phyloP scores from a whole-genome alignment of 2,329 filamentous ascomycete species.

The Aspergillus sp. region DNA sequence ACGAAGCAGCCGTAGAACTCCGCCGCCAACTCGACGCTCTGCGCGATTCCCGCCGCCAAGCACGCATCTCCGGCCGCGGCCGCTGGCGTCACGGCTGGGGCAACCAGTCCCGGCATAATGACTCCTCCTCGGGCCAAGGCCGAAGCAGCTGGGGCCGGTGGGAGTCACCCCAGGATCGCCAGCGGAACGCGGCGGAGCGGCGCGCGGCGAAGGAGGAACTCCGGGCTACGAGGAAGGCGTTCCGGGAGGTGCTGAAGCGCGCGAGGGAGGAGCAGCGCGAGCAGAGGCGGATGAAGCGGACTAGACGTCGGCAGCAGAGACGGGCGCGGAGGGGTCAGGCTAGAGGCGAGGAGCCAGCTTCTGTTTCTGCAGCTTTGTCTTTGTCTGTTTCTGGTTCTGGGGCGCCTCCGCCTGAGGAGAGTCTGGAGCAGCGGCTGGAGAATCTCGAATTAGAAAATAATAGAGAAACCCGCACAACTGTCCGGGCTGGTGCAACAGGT shows the following conservation, averaged over 20 bases:
- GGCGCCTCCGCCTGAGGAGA: slow-evolving; percentile 5
- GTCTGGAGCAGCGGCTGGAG: slow-evolving; percentile 22
- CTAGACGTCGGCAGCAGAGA: slow-evolving; percentile 23
- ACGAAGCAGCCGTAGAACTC: slow-evolving; percentile 37
- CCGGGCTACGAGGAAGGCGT: slow-evolving; percentile 37
- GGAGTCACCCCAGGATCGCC: slow-evolving; percentile 37
- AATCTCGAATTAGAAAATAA: slow-evolving; percentile 21
- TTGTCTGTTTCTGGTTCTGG: not conserved
- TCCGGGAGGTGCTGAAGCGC: slow-evolving; percentile 34
- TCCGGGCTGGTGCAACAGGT: slow-evolving; percentile 7
- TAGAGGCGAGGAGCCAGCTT: not conserved
- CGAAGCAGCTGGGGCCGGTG: slow-evolving; percentile 34
- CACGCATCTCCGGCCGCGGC: slow-evolving; percentile 22
- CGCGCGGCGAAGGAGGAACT: slow-evolving; percentile 39
- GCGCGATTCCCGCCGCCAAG: slow-evolving; percentile 35
- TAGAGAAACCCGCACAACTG: slow-evolving; percentile 13
- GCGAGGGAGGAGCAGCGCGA: slow-evolving; percentile 39
- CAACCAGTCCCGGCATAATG: slow-evolving; percentile 9
- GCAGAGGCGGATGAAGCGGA: slow-evolving; percentile 23
- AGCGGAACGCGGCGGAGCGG: slow-evolving; percentile 29
- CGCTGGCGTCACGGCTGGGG: slow-evolving; percentile 24
- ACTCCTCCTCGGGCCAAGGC: slow-evolving; percentile 6
- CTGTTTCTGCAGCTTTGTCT: not conserved
- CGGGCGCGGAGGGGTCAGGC: slow-evolving; percentile 12
- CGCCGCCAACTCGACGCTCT: slow-evolving; percentile 34